phyloP scores from a whole-genome alignment of 345 rosid species.

The Physaria fendleri region DNA sequence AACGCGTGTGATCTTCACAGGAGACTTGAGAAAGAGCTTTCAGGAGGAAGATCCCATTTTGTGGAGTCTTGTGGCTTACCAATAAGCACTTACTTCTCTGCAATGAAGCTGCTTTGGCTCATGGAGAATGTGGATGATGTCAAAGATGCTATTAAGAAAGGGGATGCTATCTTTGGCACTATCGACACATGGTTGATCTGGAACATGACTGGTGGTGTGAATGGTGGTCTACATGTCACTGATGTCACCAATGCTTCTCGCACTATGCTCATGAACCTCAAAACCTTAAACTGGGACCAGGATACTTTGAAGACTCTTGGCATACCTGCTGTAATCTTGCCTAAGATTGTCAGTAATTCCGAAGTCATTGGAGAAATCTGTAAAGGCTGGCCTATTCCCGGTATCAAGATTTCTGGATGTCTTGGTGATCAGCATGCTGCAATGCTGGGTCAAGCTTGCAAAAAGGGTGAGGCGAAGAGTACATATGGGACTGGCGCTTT shows the following conservation, averaged over 20 bases:
- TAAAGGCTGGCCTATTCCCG: conserved; percentile 83
- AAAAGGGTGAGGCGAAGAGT: conserved; percentile 87
- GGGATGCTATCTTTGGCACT: conserved; percentile 83
- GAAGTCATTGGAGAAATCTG: conserved; percentile 70
- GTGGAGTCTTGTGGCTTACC: conserved; percentile 77
- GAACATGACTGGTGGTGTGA: conserved; percentile 83
- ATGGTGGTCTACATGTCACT: conserved; percentile 73
- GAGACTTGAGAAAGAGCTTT: conserved; percentile 71
- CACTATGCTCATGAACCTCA: conserved; percentile 88
- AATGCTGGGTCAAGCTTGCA: conserved; percentile 87
- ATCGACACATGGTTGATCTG: conserved; percentile 88
- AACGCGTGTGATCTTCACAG: conserved; percentile 27
- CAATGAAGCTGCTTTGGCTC: conserved; percentile 79
- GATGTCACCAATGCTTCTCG: conserved; percentile 92
- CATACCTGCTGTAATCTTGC: conserved; percentile 57
- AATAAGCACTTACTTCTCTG: conserved; percentile 87
- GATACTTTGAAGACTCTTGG: conserved; percentile 43
- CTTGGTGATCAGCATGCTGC: conserved; percentile 98
- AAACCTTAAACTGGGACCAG: conserved; percentile 70
- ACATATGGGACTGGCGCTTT: conserved; percentile 96
- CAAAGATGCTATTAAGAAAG: conserved; percentile 44
- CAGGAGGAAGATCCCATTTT: conserved; percentile 81
- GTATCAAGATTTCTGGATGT: conserved; percentile 78
- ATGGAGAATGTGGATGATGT: conserved; percentile 74
- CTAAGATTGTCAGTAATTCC: conserved; percentile 75